Evolutionary conservation across 805 yeast species (phyloP), one percentile per base, ranked within the genome.

Genomic region (Nadsonia fulvescens): DNA sequence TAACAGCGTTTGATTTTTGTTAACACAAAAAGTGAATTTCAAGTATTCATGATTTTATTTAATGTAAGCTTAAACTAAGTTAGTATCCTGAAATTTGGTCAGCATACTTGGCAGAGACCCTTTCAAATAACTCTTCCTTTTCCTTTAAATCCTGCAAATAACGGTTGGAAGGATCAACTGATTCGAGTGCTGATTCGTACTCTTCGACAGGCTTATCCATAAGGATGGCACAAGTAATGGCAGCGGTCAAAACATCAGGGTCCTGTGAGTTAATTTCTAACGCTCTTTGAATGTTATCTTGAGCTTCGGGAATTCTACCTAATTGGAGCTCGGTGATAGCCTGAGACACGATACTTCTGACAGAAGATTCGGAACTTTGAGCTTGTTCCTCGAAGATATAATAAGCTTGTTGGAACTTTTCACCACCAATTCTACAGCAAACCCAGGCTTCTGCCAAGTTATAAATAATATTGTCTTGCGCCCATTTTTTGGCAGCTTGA

Each of bases 361-460:
- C 55, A 14, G 61, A 49, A 17, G 54, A 46, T 24, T 58, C 44
- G 24, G 58, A 58, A 32, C 61, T 56, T 17, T 66, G 62, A 32
- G 75, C 70, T 31, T 76, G 56, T 51, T 86, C 98, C 49, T 86
- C 95, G 29, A 46, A 55, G 15, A 56, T 53, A 34, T 56, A 56
- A 38, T 37, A 55, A 3, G 61, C 57, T 26, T 43, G 42, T 32
- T 53, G 58, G 17, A 51, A 53, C 16, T 46, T 32, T 8, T 42
- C 42, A 12, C 34, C 37, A n/a, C 53, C 53, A 30, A 62, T 56
- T 21, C 22, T n/a, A n/a, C n/a, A n/a, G n/a, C n/a, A n/a, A 8
- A 60, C 50, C 69, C 83, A 78, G 9, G 91, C 69, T 46, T 79
- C 92, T 15, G 81, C 66, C 16, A 81, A 61, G 39, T 79, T 83